These are phyloP conservation scores for Oxytropis ochrocephala DNA, from an alignment of 306 rosid species.

Conservation along the genomic window DNA sequence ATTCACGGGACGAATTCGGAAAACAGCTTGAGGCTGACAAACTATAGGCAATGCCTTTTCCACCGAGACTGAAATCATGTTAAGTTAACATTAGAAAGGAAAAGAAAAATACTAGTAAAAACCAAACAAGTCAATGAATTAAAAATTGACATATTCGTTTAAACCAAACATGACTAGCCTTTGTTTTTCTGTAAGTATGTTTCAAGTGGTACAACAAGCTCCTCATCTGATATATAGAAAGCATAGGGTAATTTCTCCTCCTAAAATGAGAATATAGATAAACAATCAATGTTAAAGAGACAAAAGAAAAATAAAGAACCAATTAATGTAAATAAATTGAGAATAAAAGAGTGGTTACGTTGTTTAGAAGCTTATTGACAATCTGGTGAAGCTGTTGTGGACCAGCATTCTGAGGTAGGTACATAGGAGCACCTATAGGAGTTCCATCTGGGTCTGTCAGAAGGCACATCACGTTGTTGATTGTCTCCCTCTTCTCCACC, in stretches of 20 bases:
- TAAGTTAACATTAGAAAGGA: not conserved
- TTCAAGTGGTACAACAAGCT: constrained; percentile 67
- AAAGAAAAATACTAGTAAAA: not conserved
- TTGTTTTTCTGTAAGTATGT: constrained; percentile 73
- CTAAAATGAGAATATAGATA: constrained; percentile 25
- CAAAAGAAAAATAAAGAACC: not conserved
- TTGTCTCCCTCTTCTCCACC: constrained; percentile 20
- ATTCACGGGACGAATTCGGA: constrained; percentile 73
- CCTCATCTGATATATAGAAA: constrained; percentile 75
- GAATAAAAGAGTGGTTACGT: constrained; percentile 32
- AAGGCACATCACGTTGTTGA: constrained; percentile 57
- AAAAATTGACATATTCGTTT: not conserved
- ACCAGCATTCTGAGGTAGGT: constrained; percentile 64
- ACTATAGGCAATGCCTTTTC: constrained; percentile 86
- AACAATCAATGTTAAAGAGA: not conserved
- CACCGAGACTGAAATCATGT: constrained; percentile 64
- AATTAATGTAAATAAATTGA: not conserved
- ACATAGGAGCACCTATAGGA: constrained; percentile 55
- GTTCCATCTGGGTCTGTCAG: constrained; percentile 66
- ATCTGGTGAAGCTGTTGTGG: constrained; percentile 72
- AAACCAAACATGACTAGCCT: constrained; percentile 34
- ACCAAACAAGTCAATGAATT: not conserved
- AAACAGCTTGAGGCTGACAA: constrained; percentile 94
- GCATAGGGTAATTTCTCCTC: constrained; percentile 90
- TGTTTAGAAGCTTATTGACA: constrained; percentile 64